phyloP scores from a whole-genome alignment of 2,329 filamentous ascomycete genomes.

The Colletotrichum somersetense region DNA sequence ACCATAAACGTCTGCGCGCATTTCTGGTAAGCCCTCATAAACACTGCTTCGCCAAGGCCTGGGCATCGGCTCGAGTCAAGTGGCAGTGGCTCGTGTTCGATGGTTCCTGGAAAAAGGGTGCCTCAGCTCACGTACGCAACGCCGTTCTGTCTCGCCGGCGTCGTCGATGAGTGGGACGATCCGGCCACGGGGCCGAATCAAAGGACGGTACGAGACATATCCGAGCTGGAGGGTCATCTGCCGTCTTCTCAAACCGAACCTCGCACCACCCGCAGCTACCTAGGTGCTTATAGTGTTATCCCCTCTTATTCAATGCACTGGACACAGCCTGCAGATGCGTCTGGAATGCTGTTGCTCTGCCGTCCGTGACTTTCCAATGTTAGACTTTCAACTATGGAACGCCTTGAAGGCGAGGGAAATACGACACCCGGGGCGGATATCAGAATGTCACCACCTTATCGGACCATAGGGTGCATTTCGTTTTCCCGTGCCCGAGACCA shows the following conservation, averaged over 20 bases:
- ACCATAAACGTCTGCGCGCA: not conserved
- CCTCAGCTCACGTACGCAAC: not conserved
- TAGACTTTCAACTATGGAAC: not conserved
- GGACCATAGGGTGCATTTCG: not conserved
- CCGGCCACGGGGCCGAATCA: constrained; percentile 32
- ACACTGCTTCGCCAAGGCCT: not conserved
- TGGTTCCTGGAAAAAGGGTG: constrained; percentile 16
- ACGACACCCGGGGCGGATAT: not conserved
- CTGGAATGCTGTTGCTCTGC: not conserved
- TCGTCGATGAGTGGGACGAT: constrained; percentile 13
- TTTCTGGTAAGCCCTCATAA: not conserved
- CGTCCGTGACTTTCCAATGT: not conserved
- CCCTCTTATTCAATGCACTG: constrained; percentile 12
- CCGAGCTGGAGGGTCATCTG: constrained; percentile 22
- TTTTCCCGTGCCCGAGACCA: not conserved
- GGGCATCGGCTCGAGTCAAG: constrained; percentile 12
- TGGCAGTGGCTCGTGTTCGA: constrained; percentile 17
- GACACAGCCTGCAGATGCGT: not conserved
- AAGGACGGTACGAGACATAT: not conserved
- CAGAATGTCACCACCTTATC: not conserved
- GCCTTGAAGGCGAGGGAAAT: not conserved
- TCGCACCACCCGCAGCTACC: not conserved
- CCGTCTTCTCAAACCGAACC: not conserved
- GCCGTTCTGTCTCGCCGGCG: constrained; percentile 14
- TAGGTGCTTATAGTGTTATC: not conserved